These are phyloP conservation scores for Phlyctochytrium arcticum DNA, from an alignment of 192 early-diverging fungal species.

Conservation along the genomic window DNA sequence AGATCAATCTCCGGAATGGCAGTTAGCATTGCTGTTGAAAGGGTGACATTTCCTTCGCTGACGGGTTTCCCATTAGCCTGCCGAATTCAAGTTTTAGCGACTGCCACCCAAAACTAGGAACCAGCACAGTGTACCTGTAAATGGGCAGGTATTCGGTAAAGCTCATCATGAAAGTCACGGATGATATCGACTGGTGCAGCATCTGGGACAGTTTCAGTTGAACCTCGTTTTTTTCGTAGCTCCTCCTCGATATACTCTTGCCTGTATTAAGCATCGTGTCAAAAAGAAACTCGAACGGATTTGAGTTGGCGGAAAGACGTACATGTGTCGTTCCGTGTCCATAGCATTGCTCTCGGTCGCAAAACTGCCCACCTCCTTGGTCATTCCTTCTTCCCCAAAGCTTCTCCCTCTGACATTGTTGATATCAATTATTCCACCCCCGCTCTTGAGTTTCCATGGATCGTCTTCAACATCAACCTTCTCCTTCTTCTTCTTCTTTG, in stretches of 20 bases:
- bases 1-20: slow-evolving; percentile 90
- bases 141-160: slow-evolving; percentile 67
- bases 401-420: slow-evolving; percentile 33
- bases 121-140: slow-evolving; percentile 31
- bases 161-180: slow-evolving; percentile 44
- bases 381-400: slow-evolving; percentile 8
- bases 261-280: too few species aligned
- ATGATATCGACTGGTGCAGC: slow-evolving; percentile 20
- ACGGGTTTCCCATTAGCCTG: slow-evolving; percentile 60
- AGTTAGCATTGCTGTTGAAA: slow-evolving; percentile 83
- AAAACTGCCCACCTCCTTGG: slow-evolving; percentile 14
- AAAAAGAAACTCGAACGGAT: too few species aligned
- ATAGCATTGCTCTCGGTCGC: slow-evolving; percentile 35
- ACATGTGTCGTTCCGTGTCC: slow-evolving; percentile 43
- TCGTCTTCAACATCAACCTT: slow-evolving; percentile 45
- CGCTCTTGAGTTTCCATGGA: slow-evolving; percentile 54
- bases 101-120: background rate
- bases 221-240: slow-evolving; percentile 56
- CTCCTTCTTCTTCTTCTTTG: slow-evolving; percentile 49
- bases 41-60: slow-evolving; percentile 79
- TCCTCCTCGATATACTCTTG: slow-evolving; percentile 82
- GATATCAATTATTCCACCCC: slow-evolving; percentile 50
- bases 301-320: too few species aligned
- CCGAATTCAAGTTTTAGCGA: background rate
- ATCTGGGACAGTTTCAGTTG: slow-evolving; percentile 16